Evolutionary conservation across 148 eudicot species (phyloP).

Genomic region (Gaultheria prostrata): DNA sequence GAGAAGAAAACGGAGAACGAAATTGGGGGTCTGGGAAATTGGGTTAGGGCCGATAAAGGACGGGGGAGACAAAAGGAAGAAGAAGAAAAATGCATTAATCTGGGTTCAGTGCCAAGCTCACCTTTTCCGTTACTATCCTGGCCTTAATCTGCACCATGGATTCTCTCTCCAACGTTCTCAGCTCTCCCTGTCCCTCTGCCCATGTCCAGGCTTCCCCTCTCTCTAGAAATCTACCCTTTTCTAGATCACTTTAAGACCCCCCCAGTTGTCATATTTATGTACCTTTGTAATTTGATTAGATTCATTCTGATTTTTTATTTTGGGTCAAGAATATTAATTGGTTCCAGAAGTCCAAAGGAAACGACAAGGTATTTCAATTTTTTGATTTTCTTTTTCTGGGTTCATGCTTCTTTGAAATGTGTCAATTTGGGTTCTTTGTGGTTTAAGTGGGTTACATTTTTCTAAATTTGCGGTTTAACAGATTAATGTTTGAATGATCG

Average conservation of each 20-base stretch:
- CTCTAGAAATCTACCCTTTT: neutral
- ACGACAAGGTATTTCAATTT: constrained; percentile 68
- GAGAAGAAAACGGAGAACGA: too few relatives aligned
- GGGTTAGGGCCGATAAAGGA: too few relatives aligned
- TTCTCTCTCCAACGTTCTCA: constrained; percentile 80
- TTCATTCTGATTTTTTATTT: constrained; percentile 6
- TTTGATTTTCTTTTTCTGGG: neutral
- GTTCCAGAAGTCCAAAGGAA: constrained; percentile 76
- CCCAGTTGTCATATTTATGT: neutral
- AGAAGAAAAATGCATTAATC: constrained; percentile 85
- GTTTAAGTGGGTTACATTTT: neutral
- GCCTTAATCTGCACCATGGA: constrained; percentile 80
- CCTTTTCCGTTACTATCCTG: constrained; percentile 65
- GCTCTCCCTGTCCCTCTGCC: constrained; percentile 59
- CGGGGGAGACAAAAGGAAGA: neutral
- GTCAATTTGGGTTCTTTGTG: neutral
- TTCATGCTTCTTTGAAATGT: constrained; percentile 8
- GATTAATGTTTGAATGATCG: constrained; percentile 1
- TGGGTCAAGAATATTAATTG: constrained; percentile 76
- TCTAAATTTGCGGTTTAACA: neutral
- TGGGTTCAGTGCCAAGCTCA: constrained; percentile 77
- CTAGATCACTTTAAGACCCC: neutral
- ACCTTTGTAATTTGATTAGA: neutral
- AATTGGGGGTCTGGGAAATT: too few relatives aligned
- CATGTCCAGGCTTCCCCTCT: constrained; percentile 47